A percentile compares a stretch with the other conserved stretches of the same genome.
These are phyloP conservation scores for Pueraria montana DNA, from an alignment of 306 rosid genomes.

Conservation along the genomic window DNA sequence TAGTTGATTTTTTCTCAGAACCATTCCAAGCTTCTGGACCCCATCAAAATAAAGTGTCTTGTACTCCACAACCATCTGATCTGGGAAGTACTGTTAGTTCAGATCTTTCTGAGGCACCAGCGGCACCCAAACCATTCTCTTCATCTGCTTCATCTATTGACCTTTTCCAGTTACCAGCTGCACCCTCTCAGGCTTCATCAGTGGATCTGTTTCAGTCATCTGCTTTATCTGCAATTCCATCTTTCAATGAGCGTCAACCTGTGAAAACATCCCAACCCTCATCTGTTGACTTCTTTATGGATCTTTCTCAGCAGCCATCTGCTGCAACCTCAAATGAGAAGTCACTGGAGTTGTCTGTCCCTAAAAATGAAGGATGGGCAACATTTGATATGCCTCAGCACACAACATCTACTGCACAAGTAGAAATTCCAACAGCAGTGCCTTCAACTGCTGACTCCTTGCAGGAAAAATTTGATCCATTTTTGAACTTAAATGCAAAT, in stretches of 20 bases:
- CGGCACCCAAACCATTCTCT: no score
- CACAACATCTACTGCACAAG: conserved; percentile 46
- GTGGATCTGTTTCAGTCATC: no score
- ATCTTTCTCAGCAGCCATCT: conserved; percentile 56
- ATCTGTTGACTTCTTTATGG: conserved; percentile 13
- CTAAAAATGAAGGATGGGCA: conserved; percentile 85
- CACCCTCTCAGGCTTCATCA: no score
- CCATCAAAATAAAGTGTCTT: conserved; percentile 48
- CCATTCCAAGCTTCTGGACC: conserved; percentile 55
- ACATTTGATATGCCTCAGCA: conserved; percentile 72
- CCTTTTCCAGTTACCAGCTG: no score
- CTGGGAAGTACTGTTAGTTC: conserved; percentile 38
- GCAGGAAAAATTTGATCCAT: neutral
- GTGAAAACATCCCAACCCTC: no score
- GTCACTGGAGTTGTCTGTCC: conserved; percentile 55
- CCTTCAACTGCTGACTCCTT: no score
- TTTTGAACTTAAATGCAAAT: no score
- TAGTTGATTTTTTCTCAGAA: conserved; percentile 58
- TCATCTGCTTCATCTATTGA: no score
- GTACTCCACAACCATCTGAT: conserved; percentile 48
- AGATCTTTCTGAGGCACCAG: no score
- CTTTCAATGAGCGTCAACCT: no score
- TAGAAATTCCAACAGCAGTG: conserved; percentile 44
- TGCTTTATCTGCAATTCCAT: no score
- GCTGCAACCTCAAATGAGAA: conserved; percentile 52